Conservation (phyloP, 2,329 filamentous ascomycete species). For the Atkinsonella hypoxylon region DNA sequence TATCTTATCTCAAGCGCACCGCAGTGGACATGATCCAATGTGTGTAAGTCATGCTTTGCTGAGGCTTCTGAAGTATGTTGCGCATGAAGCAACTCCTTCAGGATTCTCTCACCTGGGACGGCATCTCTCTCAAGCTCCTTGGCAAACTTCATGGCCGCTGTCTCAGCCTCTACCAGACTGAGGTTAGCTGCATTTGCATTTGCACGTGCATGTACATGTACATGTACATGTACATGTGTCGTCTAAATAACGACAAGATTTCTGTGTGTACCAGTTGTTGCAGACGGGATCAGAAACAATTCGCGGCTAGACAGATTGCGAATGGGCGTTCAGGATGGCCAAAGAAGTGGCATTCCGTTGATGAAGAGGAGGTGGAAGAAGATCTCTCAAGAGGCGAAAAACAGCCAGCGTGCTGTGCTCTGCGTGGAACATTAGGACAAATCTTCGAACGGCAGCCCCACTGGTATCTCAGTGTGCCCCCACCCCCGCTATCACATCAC, state of each 20-base stretch:
- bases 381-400: conserved; percentile 3
- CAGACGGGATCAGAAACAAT: neutral
- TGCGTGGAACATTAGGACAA: neutral
- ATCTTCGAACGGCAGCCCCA: neutral
- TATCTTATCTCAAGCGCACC: neutral
- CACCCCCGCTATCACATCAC: too few relatives aligned
- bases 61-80: neutral
- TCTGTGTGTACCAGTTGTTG: neutral
- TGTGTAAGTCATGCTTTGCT: neutral
- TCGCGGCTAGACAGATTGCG: neutral
- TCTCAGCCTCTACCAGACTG: conserved; percentile 4
- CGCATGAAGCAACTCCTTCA: neutral
- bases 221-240: too few relatives aligned
- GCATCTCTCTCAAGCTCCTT: conserved; percentile 27
- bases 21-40: neutral
- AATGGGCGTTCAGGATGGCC: neutral
- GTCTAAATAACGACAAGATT: neutral
- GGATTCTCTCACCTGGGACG: conserved; percentile 51
- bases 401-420: neutral
- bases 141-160: conserved; percentile 10
- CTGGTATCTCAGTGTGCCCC: neutral
- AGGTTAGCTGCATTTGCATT: conserved; percentile 2
- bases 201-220: neutral
- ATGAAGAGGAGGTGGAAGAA: conserved; percentile 3
- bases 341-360: conserved; percentile 5